Base-by-base conservation (phyloP, 768 basidiomycete species). In the Psilocybe cubensis region DNA sequence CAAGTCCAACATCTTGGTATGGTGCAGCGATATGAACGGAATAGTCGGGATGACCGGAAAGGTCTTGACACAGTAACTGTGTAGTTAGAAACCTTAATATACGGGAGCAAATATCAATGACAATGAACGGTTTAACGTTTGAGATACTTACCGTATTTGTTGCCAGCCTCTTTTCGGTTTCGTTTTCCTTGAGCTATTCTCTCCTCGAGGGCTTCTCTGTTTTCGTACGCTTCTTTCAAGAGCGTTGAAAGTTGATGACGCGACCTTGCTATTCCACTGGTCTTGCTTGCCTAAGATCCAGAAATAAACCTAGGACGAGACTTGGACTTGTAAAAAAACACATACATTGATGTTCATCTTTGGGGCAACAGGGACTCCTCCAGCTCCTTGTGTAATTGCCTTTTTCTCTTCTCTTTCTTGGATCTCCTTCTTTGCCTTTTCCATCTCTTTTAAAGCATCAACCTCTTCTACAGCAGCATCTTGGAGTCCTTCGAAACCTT, bases 101-200 rank as follows among this genome's bases (percentile, higher is more conserved):
- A n/a, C 21, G 20, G n/a, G 44, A 4, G 14, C 28, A 42, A 54
- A 12, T 25, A 20, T 48, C 1, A 18, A 18, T 21, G 5, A 33
- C 9, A 11, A 20, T 4, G 12, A 14, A 41, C 18, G 3, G 47
- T n/a, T 18, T 33, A 21, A 17, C 12, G 23, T 20, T 25, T 20
- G n/a, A 17, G 53, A 35, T 12, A 74, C 81, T 58, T 64, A 88
- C 93, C 93, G 64, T 95, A 94, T 80, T 94, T 95, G 73, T 92
- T 94, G 9, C 93, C 93, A 0, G 93, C 92, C 67, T 93, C 91
- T 69, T 94, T 94, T 59, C 92, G 80, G 66, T 94, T 94, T 59
- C 89, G 78, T 59, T 87, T 80, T 2, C 88, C 92, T 70, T 92
- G 86, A 0, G 93, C 92, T 62, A 94, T 92, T 74, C 74, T 85